These are phyloP conservation scores for Coriolopsis trogii DNA, from an alignment of 1,284 basidiomycete genomes.

Conservation along the genomic window DNA sequence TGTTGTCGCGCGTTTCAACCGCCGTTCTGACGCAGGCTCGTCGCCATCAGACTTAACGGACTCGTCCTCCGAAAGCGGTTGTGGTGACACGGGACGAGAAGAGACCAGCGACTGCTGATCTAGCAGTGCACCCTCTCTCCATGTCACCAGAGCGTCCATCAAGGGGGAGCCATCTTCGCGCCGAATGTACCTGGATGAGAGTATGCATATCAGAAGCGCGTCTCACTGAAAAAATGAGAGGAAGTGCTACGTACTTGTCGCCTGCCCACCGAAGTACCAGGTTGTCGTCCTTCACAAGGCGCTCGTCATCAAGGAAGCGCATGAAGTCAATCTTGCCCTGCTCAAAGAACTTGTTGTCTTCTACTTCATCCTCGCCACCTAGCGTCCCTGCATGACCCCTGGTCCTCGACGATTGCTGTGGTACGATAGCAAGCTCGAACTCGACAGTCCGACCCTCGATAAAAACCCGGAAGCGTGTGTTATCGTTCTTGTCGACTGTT, in stretches of 20 bases:
- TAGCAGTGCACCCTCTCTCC: conserved; percentile 55
- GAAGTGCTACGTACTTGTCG: conserved; percentile 56
- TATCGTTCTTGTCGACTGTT: conserved; percentile 51
- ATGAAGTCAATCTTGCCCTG: conserved; percentile 56
- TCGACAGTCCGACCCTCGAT: conserved; percentile 56
- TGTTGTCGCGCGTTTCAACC: conserved; percentile 18
- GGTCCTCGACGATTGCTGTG: conserved; percentile 27
- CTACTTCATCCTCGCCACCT: conserved; percentile 48
- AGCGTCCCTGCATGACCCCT: conserved; percentile 34
- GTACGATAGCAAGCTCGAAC: conserved; percentile 66
- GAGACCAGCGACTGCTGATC: conserved; percentile 32
- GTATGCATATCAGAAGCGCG: not conserved
- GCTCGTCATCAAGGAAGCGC: conserved; percentile 57
- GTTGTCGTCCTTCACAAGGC: conserved; percentile 53
- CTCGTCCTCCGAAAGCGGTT: conserved; percentile 31
- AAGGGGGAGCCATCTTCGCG: conserved; percentile 64
- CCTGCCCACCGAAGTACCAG: conserved; percentile 70
- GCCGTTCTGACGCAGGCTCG: conserved; percentile 34
- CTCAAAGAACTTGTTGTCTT: conserved; percentile 56
- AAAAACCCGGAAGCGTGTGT: conserved; percentile 54
- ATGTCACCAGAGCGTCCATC: conserved; percentile 64
- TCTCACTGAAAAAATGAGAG: not conserved
- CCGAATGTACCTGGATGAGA: conserved; percentile 57
- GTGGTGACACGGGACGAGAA: conserved; percentile 36
- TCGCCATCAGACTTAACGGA: conserved; percentile 30